Percentiles rank a stretch among this genome's conserved stretches.
These are phyloP conservation scores for Auriscalpium orientale DNA, from an alignment of 768 basidiomycete genomes.

Conservation along the genomic window DNA sequence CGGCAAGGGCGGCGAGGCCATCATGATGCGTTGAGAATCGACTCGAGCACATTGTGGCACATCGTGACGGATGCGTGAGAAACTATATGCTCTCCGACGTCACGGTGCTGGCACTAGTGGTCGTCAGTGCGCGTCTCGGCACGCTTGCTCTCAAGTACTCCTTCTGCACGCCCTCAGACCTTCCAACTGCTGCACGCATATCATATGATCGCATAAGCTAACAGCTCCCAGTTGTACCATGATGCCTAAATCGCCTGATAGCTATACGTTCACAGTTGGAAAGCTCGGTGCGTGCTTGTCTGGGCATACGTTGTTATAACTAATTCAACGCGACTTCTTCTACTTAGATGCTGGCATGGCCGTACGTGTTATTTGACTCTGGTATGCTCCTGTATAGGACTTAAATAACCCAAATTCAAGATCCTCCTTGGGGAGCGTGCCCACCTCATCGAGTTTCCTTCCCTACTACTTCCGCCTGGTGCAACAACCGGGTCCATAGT, in stretches of 20 bases:
- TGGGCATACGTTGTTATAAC: not conserved
- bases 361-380: conserved; percentile 34
- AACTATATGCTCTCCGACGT: no score
- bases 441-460: conserved; percentile 97
- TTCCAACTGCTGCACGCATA: no score
- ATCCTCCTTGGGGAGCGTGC: conserved; percentile 90
- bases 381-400: conserved; percentile 2
- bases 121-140: no score
- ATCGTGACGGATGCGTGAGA: no score
- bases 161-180: no score
- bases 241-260: conserved; percentile 38
- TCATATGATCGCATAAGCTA: not conserved
- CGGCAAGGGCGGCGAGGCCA: no score
- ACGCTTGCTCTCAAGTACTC: no score
- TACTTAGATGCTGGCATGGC: conserved; percentile 86
- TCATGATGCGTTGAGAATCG: no score
- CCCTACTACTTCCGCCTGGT: conserved; percentile 87
- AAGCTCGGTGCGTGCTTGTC: conserved; percentile 66
- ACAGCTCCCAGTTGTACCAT: not conserved
- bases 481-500: conserved; percentile 93
- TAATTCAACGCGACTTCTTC: conserved; percentile 6
- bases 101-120: no score
- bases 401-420: conserved; percentile 29
- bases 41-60: no score
- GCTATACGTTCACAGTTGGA: conserved; percentile 88